A percentile compares a stretch with the other conserved stretches of the same genome.
These are phyloP conservation scores for Sporothrix humicola DNA, from an alignment of 2,329 filamentous ascomycete species.

Conservation along the genomic window DNA sequence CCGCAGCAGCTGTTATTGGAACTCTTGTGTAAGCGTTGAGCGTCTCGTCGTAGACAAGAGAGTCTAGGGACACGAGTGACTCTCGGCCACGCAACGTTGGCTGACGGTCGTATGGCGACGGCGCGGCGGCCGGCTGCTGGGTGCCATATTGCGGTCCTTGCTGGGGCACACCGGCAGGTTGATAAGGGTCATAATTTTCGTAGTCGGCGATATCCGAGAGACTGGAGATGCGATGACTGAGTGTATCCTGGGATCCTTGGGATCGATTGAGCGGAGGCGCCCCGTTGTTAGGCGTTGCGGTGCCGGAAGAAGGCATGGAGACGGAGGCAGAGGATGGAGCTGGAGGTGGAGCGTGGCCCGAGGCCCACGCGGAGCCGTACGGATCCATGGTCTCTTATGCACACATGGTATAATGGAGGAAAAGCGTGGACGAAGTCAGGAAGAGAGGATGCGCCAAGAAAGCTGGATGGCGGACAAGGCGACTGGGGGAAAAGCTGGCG, in stretches of 20 bases:
- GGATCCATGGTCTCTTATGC: conserved; percentile 34
- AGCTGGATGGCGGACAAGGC: neutral
- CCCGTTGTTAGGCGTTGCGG: conserved; percentile 15
- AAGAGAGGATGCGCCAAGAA: conserved; percentile 17
- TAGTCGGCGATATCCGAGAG: conserved; percentile 44
- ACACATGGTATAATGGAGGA: conserved; percentile 24
- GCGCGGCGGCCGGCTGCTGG: neutral
- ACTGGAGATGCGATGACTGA: conserved; percentile 40
- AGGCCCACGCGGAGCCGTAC: conserved; percentile 28
- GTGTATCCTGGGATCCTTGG: neutral
- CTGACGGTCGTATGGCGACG: conserved; percentile 14
- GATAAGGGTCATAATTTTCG: conserved; percentile 59
- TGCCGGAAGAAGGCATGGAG: conserved; percentile 19
- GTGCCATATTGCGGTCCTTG: conserved; percentile 23
- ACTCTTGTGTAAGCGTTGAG: conserved; percentile 29
- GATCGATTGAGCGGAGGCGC: neutral
- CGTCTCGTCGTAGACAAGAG: conserved; percentile 36
- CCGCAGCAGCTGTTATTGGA: neutral
- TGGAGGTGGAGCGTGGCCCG: conserved; percentile 22
- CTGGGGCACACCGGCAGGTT: conserved; percentile 35
- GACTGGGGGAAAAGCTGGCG: neutral
- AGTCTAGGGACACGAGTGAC: conserved; percentile 51
- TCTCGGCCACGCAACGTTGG: conserved; percentile 44
- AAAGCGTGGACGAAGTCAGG: neutral
- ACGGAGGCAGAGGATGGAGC: neutral